Evolutionary conservation across 495 filamentous ascomycete species (phyloP).

Genomic region (Aspergillus sparsus): DNA sequence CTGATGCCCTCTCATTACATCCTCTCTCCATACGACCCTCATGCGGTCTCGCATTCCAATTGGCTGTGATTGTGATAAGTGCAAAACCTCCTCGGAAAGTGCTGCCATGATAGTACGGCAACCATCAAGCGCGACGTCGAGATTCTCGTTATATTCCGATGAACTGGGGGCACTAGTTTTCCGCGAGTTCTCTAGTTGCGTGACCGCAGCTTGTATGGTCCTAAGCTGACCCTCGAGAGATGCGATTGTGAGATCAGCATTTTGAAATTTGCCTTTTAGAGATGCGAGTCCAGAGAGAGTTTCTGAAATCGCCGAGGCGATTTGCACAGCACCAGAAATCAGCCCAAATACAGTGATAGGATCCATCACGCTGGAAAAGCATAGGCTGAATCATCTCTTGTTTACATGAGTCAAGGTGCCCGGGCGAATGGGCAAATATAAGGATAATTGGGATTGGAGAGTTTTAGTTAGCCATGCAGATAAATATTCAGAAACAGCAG

Average conservation of each 20-base stretch:
- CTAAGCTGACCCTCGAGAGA: slow-evolving; percentile 43
- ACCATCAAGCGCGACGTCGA: slow-evolving; percentile 46
- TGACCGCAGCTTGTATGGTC: slow-evolving; percentile 42
- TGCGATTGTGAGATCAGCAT: slow-evolving; percentile 45
- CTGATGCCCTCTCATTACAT: slow-evolving; percentile 43
- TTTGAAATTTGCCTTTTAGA: slow-evolving; percentile 40
- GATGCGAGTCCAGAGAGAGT: slow-evolving; percentile 38
- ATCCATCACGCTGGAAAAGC: slow-evolving; percentile 28
- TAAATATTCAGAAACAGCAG: background rate
- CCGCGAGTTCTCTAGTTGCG: slow-evolving; percentile 43
- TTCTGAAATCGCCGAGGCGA: slow-evolving; percentile 35
- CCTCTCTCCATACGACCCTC: slow-evolving; percentile 45
- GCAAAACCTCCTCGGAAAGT: slow-evolving; percentile 41
- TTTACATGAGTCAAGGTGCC: background rate
- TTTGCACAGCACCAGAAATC: slow-evolving; percentile 32
- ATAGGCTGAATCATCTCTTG: slow-evolving; percentile 3
- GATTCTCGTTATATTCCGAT: slow-evolving; percentile 33
- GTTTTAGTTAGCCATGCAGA: background rate
- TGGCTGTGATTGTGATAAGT: slow-evolving; percentile 31
- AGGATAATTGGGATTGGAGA: background rate
- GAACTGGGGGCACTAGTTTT: slow-evolving; percentile 30
- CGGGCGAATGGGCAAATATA: background rate
- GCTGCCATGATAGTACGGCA: slow-evolving; percentile 43
- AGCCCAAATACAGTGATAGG: slow-evolving; percentile 36
- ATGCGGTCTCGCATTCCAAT: slow-evolving; percentile 30